A percentile compares a stretch with the other conserved stretches of the same genome.
These are phyloP conservation scores for Quercus tomentella DNA, from an alignment of 331 rosid genomes.

Conservation along the genomic window DNA sequence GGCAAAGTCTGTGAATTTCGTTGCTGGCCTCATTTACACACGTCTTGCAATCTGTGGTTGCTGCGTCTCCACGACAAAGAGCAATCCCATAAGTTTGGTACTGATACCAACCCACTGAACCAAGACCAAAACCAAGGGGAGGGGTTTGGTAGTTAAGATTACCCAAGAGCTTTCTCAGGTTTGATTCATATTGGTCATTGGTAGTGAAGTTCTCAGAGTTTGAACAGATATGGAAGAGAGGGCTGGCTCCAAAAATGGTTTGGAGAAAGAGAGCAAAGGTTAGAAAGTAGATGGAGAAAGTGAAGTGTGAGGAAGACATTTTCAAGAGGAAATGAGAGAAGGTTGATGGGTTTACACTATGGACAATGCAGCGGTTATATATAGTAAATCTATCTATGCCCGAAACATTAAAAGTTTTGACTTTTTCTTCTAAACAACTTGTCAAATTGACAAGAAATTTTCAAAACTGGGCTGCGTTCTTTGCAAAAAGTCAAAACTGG, in stretches of 20 bases:
- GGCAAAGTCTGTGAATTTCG: too few species aligned
- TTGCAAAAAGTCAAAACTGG: not conserved
- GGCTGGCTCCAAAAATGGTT: not conserved
- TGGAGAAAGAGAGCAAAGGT: not conserved
- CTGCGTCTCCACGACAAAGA: not conserved
- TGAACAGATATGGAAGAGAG: not conserved
- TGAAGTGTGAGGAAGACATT: not conserved
- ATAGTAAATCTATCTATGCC: not conserved
- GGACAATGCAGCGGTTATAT: not conserved
- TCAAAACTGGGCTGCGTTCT: not conserved
- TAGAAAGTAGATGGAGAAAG: not conserved
- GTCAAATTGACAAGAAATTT: not conserved
- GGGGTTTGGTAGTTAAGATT: not conserved
- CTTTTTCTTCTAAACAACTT: not conserved
- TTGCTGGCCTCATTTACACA: too few species aligned
- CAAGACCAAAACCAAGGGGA: not conserved
- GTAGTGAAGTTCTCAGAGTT: not conserved
- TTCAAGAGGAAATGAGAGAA: not conserved
- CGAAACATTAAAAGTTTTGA: not conserved
- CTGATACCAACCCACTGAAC: not conserved
- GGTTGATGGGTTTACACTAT: not conserved
- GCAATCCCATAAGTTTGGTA: not conserved
- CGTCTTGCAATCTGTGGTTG: too few species aligned
- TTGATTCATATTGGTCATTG: not conserved
- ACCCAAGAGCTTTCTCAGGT: not conserved